These are phyloP conservation scores for Phytophthora chlamydospora DNA, from an alignment of 352 stramenopile genomes.

Conservation along the genomic window DNA sequence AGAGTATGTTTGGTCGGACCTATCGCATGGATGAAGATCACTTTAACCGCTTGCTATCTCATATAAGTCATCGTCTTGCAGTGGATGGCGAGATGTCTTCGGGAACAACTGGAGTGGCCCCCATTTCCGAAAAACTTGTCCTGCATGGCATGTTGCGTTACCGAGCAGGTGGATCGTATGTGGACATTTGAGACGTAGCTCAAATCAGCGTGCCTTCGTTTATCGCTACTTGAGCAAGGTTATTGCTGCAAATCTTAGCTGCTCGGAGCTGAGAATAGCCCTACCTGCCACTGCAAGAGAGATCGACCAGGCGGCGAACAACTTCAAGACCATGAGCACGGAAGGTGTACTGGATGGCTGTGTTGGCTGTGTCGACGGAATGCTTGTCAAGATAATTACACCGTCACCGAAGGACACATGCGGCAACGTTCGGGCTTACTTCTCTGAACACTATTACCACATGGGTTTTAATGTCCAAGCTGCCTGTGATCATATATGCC, in stretches of 20 bases:
- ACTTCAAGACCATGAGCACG: neutral
- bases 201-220: neutral
- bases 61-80: no score
- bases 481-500: neutral
- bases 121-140: neutral
- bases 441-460: neutral
- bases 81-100: no score
- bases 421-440: neutral
- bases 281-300: neutral
- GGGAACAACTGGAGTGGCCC: no score
- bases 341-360: conserved; percentile 3
- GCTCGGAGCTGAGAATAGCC: neutral
- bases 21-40: no score
- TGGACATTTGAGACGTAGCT: neutral
- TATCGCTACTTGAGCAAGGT: neutral
- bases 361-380: neutral
- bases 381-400: neutral
- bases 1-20: no score
- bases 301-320: neutral
- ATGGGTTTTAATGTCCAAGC: conserved; percentile 2
- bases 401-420: neutral
- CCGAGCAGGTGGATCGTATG: neutral
- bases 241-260: neutral
- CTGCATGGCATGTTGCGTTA: neutral
- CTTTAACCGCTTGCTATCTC: no score